Evolutionary conservation across 169 alveolate genomes (phyloP), one percentile per base, ranked within the genome.

Genomic region (Ichthyophthirius multifiliis): DNA sequence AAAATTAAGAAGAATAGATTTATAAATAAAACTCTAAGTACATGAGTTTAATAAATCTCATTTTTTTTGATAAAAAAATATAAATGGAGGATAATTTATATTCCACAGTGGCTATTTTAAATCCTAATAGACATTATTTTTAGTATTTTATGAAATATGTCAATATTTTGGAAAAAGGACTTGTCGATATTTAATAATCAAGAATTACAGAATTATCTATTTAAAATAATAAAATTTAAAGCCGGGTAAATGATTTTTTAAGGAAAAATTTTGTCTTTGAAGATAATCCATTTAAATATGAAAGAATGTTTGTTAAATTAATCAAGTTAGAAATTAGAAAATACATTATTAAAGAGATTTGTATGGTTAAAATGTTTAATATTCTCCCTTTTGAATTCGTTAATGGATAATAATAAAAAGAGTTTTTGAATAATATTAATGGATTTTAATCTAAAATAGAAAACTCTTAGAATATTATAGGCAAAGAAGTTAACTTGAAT

Each of bases 351-450:
- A 34, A 37, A 37, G 77, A 67, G 20, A 37, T 67, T 3, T 67
- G 18, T 23, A 1, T 34, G 15, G 43, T 27, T 18, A 34, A 62
- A 41, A 39, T 37, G 23, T 12, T 39, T 5, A 39, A 39, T 9
- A 67, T 67, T 20, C 32, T 67, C 15, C 77, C 77, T 20, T 67
- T 67, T 39, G 77, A 67, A 39, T 27, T 67, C 27, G 18, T 67
- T 20, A 34, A 34, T 18, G 71, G 39, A 5, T 27, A 55, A 55
- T 27, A 55, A 55, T 55, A 3, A 55, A 55, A 27, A 55, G 23
- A 2, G 13, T 16, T 20, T 6, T 20, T 34, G 71, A 55, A 55
- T 18, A 55, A 27, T n/a, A n/a, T n/a, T n/a, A 55, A 55, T 55
- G 71, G 71, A 5, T 55, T 55, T 6, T 10, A 16, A 2, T 55